Conservation (phyloP, 2,329 filamentous ascomycete species). For the Pyrenochaeta sp. region DNA sequence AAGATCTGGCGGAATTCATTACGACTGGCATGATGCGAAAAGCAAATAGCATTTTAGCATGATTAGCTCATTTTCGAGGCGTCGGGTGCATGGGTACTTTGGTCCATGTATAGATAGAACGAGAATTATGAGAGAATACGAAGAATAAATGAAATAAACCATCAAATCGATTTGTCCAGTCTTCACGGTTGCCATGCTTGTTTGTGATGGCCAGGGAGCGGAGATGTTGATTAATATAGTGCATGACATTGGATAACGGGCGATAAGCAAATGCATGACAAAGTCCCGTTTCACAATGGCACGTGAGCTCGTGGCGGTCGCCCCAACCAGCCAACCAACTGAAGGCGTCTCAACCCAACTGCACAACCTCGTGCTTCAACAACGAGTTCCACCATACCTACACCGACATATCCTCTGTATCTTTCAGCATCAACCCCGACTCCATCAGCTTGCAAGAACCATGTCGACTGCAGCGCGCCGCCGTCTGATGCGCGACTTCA, state of each 20-base stretch:
- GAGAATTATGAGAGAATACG: too few species aligned
- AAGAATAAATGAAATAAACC: too few species aligned
- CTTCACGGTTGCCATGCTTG: too few species aligned
- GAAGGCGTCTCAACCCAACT: constrained; percentile 13
- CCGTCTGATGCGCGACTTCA: constrained; percentile 99
- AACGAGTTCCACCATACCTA: background rate
- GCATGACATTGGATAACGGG: constrained; percentile 5
- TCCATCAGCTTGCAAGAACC: background rate
- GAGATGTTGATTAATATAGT: constrained; percentile 1
- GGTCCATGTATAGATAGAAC: too few species aligned
- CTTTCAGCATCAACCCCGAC: background rate
- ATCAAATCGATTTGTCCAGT: too few species aligned
- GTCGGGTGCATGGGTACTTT: too few species aligned
- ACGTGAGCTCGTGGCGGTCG: constrained; percentile 23
- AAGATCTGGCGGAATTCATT: too few species aligned
- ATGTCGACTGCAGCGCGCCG: constrained; percentile 96
- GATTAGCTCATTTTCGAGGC: too few species aligned
- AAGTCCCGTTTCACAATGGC: constrained; percentile 4
- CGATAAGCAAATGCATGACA: constrained; percentile 11
- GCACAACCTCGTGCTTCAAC: constrained; percentile 1
- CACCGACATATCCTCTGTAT: background rate
- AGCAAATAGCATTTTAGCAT: too few species aligned
- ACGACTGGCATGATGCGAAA: too few species aligned
- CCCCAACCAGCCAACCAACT: constrained; percentile 9
- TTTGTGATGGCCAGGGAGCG: too few species aligned